Conservation (phyloP, 306 rosid genomes). For the Senna tora region DNA sequence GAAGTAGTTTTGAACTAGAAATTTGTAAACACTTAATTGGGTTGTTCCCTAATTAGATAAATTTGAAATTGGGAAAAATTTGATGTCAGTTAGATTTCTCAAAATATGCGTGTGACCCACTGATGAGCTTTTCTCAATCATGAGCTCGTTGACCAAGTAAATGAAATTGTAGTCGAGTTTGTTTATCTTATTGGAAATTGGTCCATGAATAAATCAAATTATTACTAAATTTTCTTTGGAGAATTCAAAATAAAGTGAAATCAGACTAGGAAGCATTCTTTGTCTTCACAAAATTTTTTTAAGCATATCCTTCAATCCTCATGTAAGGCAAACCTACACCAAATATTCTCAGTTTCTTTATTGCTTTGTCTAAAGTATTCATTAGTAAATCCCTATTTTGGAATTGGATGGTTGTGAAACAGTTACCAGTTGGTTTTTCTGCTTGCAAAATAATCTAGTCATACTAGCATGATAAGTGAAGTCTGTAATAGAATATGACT, state of each 20-base stretch:
- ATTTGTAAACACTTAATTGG: background rate
- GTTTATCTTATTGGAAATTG: background rate
- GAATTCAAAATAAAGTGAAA: background rate
- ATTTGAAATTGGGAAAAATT: background rate
- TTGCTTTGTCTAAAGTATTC: background rate
- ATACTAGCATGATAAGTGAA: background rate
- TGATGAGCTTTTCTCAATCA: background rate
- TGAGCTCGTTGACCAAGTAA: background rate
- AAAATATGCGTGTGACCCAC: background rate
- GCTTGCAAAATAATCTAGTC: no score
- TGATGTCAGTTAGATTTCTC: background rate
- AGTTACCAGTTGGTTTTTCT: background rate
- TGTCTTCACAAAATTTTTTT: background rate
- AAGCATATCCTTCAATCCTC: background rate
- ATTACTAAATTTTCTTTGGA: background rate
- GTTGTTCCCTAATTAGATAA: background rate
- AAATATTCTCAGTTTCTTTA: background rate
- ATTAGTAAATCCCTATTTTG: background rate
- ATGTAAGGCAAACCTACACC: background rate
- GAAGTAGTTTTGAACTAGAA: background rate
- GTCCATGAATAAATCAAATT: background rate
- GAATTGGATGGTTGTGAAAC: background rate
- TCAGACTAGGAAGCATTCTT: background rate
- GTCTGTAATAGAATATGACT: background rate
- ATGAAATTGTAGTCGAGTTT: background rate